phyloP scores from a whole-genome alignment of 176 grass and related monocot genomes.

The Secale cereale region DNA sequence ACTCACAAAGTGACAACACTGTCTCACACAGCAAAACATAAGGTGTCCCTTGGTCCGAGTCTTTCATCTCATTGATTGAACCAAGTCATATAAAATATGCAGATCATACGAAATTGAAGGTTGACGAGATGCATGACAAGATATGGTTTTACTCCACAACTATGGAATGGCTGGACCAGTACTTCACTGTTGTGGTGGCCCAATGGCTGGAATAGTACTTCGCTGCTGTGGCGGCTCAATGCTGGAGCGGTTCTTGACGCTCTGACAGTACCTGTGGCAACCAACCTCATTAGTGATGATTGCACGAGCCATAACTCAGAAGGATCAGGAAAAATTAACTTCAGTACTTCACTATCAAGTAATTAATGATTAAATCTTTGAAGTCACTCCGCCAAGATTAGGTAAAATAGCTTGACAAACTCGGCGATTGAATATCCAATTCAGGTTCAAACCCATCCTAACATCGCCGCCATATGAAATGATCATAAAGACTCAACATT shows the following conservation, averaged over 20 bases:
- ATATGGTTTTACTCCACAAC: not conserved
- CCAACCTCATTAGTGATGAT: not conserved
- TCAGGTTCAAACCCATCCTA: not conserved
- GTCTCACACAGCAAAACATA: constrained; percentile 13
- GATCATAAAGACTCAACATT: not conserved
- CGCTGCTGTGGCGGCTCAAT: not conserved
- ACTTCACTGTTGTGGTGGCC: too few relatives aligned
- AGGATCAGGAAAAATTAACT: not conserved
- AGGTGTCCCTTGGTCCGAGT: not conserved
- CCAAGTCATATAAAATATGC: not conserved
- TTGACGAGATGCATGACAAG: not conserved
- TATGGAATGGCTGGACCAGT: too few relatives aligned
- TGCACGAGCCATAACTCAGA: not conserved
- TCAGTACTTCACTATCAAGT: not conserved
- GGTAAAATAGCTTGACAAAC: not conserved
- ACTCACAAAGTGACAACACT: constrained; percentile 13
- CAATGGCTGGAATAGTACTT: not conserved
- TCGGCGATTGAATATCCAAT: not conserved
- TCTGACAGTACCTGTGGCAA: not conserved
- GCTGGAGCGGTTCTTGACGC: not conserved
- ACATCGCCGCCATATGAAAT: not conserved
- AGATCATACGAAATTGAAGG: not conserved
- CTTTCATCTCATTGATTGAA: not conserved
- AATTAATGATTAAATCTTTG: not conserved
- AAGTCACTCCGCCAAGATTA: not conserved